phyloP scores from a whole-genome alignment of 2,329 filamentous ascomycete genomes.

The Aspergillus sergii region DNA sequence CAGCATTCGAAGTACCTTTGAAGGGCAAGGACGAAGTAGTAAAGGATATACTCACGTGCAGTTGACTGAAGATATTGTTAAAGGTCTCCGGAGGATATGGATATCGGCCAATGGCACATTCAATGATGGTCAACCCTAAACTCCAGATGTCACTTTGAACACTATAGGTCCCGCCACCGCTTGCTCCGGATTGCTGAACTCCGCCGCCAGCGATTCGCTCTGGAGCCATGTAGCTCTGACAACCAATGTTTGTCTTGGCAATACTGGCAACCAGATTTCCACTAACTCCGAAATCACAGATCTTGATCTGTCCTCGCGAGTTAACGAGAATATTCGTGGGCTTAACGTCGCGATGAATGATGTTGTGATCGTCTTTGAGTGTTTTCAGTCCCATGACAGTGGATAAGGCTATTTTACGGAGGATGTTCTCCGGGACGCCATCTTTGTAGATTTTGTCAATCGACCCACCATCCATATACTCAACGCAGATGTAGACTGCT shows the following conservation, averaged over 20 bases:
- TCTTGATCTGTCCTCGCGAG: constrained; percentile 87
- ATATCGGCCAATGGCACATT: constrained; percentile 91
- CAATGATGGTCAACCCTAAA: constrained; percentile 88
- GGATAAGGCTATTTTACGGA: constrained; percentile 86
- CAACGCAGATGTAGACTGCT: constrained; percentile 98
- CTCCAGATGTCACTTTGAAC: constrained; percentile 99
- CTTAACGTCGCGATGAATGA: constrained; percentile 98
- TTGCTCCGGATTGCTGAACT: constrained; percentile 69
- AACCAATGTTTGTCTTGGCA: constrained; percentile 97
- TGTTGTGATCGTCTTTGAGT: constrained; percentile 97
- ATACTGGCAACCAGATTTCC: constrained; percentile 97
- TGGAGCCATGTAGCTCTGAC: constrained; percentile 98
- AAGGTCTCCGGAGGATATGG: constrained; percentile 97
- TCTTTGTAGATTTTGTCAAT: constrained; percentile 94
- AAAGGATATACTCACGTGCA: constrained; percentile 71
- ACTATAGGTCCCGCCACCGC: constrained; percentile 84
- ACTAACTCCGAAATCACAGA: constrained; percentile 97
- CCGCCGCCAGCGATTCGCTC: constrained; percentile 90
- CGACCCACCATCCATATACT: constrained; percentile 98
- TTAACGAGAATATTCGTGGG: constrained; percentile 98
- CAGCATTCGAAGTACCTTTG: constrained; percentile 1
- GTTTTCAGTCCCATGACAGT: constrained; percentile 90
- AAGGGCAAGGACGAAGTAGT: not conserved
- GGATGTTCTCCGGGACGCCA: constrained; percentile 83
- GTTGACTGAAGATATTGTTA: constrained; percentile 96